Evolutionary conservation across 1,139 yeast genomes (phyloP), one percentile per base, ranked within the genome.

Genomic region (Zygosaccharomyces pseudobailii): DNA sequence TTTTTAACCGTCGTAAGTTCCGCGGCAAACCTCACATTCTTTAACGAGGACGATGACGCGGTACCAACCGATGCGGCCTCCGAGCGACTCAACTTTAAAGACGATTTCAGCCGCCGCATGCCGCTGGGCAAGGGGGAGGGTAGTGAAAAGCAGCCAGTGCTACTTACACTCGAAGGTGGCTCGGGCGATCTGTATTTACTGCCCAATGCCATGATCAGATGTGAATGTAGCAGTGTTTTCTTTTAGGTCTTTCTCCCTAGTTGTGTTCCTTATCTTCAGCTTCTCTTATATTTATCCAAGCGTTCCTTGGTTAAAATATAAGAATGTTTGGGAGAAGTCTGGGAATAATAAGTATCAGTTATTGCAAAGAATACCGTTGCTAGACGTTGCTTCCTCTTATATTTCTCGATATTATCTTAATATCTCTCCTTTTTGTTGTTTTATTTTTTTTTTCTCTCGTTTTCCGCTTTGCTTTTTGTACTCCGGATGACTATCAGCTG

Each of bases 11-110:
- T 60, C 3, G 66, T 61, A 38, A 63, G 52, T 46, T 63, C 61
- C 3, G 63, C 58, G n/a, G 68, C 67, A 47, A 63, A 63, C 32
- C 66, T 51, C 25, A 63, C 66, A 30, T 51, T 58, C 43, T 61
- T 62, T 22, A 42, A 45, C 6, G 61, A 54, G 13, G 61, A 55
- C 4, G 57, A 46, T 27, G 52, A 40, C 17, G 55, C 43, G 7
- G 53, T 40, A 5, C 55, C 44, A 23, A 47, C 48, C 10, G 57
- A 49, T 8, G 58, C 43, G 23, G 60, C 52, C 17, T 53, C 47
- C 9, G 59, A 45, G 30, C 53, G 50, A n/a, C 54, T 42, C 35
- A 57, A 43, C 45, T 61, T 61, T 36, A 61, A 43, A 9, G 65
- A 60, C 19, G 64, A 55, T 44, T 59, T 59, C 24, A 60, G 45